A percentile compares a stretch with the other conserved stretches of the same genome.
Conservation (phyloP, 352 stramenopile species). For the Globisporangium nodosum region DNA sequence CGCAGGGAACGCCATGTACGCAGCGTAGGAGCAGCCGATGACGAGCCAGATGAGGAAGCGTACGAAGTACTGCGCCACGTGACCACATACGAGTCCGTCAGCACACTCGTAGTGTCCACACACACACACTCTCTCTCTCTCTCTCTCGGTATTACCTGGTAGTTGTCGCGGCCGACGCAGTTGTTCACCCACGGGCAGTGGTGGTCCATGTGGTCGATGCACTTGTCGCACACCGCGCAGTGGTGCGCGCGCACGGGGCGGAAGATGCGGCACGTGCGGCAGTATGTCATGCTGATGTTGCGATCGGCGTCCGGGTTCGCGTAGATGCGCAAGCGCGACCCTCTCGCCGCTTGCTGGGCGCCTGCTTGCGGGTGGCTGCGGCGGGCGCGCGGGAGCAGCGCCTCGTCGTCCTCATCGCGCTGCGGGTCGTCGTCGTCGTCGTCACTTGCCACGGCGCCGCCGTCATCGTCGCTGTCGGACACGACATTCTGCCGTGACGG, state of each 20-base stretch:
- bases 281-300: conserved; percentile 30
- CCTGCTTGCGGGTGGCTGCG: neutral
- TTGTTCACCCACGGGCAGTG: conserved; percentile 98
- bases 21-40: conserved; percentile 51
- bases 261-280: conserved; percentile 41
- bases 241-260: conserved; percentile 51
- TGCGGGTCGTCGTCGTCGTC: conserved; percentile 12
- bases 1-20: conserved; percentile 43
- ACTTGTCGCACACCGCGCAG: conserved; percentile 83
- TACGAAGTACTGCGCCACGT: conserved; percentile 60
- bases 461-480: conserved; percentile 8
- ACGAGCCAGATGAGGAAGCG: conserved; percentile 67
- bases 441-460: conserved; percentile 13
- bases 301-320: conserved; percentile 5
- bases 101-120: neutral
- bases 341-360: neutral
- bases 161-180: conserved; percentile 95
- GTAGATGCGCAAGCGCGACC: conserved; percentile 23
- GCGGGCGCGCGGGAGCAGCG: conserved; percentile 25
- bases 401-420: conserved; percentile 1
- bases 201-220: conserved; percentile 96
- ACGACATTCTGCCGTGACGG: neutral
- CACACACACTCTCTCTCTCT: neutral
- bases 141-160: conserved; percentile 52
- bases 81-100: neutral